These are phyloP conservation scores for Avena eriantha DNA, from an alignment of 176 grass and related monocot species.

Conservation along the genomic window DNA sequence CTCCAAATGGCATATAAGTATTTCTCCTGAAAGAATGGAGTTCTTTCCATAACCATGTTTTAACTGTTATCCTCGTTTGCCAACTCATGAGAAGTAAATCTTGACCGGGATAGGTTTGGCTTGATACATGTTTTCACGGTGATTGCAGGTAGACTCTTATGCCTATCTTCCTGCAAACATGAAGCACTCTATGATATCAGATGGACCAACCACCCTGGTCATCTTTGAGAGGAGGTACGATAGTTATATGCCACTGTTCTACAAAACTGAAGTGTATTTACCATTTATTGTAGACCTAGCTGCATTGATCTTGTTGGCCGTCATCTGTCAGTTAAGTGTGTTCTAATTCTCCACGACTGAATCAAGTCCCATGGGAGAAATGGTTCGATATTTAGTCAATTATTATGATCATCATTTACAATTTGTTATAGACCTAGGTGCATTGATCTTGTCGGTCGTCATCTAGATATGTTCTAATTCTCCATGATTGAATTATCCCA, in stretches of 20 bases:
- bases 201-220: conserved; percentile 60
- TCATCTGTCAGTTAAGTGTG: background rate
- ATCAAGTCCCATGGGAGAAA: conserved; percentile 8
- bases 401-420: conserved; percentile 2
- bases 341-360: conserved; percentile 31
- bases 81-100: conserved; percentile 17
- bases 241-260: conserved; percentile 42
- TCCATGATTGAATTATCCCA: conserved; percentile 20
- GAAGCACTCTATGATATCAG: conserved; percentile 68
- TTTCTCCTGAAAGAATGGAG: background rate
- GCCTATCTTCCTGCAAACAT: conserved; percentile 88
- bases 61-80: background rate
- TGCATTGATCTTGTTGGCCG: conserved; percentile 14
- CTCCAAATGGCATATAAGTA: background rate
- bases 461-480: conserved; percentile 20
- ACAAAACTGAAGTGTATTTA: conserved; percentile 9
- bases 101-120: background rate
- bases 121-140: conserved; percentile 23
- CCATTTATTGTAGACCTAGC: conserved; percentile 15
- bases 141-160: conserved; percentile 88
- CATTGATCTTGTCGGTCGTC: conserved; percentile 12
- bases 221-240: conserved; percentile 83
- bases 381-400: background rate
- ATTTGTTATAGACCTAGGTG: conserved; percentile 1
- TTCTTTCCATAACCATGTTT: conserved; percentile 18